Evolutionary conservation across 441 rosid species (phyloP), one percentile per base, ranked within the genome.

Genomic region (Corymbia calophylla): DNA sequence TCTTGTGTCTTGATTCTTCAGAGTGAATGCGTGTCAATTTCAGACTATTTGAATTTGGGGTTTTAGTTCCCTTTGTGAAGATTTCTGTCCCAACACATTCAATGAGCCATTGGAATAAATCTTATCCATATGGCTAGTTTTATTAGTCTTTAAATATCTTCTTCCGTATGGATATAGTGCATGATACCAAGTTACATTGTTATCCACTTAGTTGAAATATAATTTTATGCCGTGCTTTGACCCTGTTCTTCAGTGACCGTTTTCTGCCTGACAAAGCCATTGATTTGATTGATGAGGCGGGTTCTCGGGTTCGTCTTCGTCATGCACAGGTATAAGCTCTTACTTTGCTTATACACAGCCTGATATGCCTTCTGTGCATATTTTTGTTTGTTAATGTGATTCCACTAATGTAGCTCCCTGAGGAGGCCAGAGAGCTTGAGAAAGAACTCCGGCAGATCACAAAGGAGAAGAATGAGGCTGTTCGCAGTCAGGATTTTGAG

Each of bases 391-490:
- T 25, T 89, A 64, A 49, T 81, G 58, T 51, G 44, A 48, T 48
- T 49, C 18, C 87, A 23, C 87, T 88, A 62, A 39, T 81, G 73
- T 92, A 98, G 99, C 96, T 98, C 90, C 99, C 99, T 10, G 99
- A 98, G 96, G 99, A 97, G 92, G 99, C 99, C 88, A 95, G 96
- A 92, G 99, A 97, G 93, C 98, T 97, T 92, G 99, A 98, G 92
- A 98, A 95, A 91, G 99, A 97, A 93, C 96, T 98, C 89, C 93
- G 99, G 88, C 97, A 98, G 92, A 95, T 97, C 90, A 96, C 96
- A 17, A 98, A 98, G 93, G 99, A 96, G 92, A 98, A 98, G 94
- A 97, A 98, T 68, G 99, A 98, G 92, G 98, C 99, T 88, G 99
- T 97, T 80, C 97, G 99, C 44, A 88, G 96, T 94, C 99, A 98